Evolutionary conservation across 495 filamentous ascomycete genomes (phyloP), one percentile per base, ranked within the genome.

Genomic region (Cairneyella variabilis): DNA sequence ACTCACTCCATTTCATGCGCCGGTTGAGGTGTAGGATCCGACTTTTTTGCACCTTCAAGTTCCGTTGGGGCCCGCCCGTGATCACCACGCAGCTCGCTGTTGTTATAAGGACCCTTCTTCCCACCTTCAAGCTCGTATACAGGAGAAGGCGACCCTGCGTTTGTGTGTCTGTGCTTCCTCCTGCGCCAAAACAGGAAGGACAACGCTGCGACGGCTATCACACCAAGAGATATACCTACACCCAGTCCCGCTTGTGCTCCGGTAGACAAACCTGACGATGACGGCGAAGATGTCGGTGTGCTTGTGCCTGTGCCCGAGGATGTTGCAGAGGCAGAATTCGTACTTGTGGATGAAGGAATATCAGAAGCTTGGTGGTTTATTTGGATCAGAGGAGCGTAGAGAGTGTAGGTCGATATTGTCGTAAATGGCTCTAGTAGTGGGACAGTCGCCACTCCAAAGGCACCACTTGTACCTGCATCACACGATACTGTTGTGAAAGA

Each of bases 371-470:
- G 51, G 26, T 27, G 46, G 23, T 53, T 53, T 17, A 53, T 45
- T 14, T 53, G 51, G 7, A 53, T 53, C 23, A 53, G 7, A 10
- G 51, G 51, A 9, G 51, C 51, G 46, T 21, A 38, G 20, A 53
- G 8, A n/a, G 28, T 22, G 23, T 46, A 53, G 2, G 40, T 8
- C 22, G 21, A 26, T 2, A 37, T 21, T 10, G 27, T 46, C 3
- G 28, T 22, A n/a, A n/a, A n/a, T n/a, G n/a, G n/a, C n/a, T n/a
- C n/a, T n/a, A n/a, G n/a, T n/a, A n/a, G n/a, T 3, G 51, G 51
- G 1, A 53, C 11, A 32, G 40, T 46, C 4, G 25, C 25, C 3
- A 25, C 8, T 0, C 26, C 37, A 10, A 18, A 30, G 1, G 21
- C 16, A 3, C 51, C 51, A 4, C 26, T 46, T 3, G 40, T 53